A percentile compares a stretch with the other conserved stretches of the same genome.
These are phyloP conservation scores for Oryza glaberrima DNA, from an alignment of 176 grass and related monocot species.

Conservation along the genomic window DNA sequence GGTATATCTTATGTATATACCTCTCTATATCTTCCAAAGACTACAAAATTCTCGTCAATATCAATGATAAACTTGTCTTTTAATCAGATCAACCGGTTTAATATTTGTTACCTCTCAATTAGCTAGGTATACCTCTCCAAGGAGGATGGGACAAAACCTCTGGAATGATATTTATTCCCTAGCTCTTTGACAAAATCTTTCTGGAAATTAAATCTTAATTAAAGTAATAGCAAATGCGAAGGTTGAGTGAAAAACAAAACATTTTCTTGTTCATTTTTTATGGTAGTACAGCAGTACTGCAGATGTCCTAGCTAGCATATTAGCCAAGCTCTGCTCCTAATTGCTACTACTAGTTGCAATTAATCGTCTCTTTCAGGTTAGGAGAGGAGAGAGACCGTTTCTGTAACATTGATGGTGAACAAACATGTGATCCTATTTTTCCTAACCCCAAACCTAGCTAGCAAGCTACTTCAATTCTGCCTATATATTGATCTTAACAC, in stretches of 20 bases:
- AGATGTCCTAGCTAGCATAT: background rate
- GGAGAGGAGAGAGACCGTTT: background rate
- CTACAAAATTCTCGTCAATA: too few relatives aligned
- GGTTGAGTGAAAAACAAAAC: background rate
- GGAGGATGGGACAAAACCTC: too few relatives aligned
- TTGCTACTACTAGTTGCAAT: background rate
- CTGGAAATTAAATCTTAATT: background rate
- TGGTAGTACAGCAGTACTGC: background rate
- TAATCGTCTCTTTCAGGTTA: constrained; percentile 11
- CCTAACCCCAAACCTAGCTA: background rate
- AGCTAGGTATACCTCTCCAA: too few relatives aligned
- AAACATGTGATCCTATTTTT: background rate
- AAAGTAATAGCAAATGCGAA: background rate
- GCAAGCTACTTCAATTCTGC: background rate
- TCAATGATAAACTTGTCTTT: too few relatives aligned
- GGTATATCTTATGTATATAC: too few relatives aligned
- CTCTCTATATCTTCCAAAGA: too few relatives aligned
- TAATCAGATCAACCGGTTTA: too few relatives aligned
- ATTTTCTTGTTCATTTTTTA: background rate
- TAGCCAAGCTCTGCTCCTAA: background rate
- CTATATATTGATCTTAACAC: background rate
- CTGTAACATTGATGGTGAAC: background rate
- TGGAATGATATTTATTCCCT: too few relatives aligned
- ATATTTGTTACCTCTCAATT: too few relatives aligned
- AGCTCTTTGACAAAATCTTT: background rate